Base-by-base conservation (phyloP, 2,329 filamentous ascomycete genomes). In the Hysterium pulicare region DNA sequence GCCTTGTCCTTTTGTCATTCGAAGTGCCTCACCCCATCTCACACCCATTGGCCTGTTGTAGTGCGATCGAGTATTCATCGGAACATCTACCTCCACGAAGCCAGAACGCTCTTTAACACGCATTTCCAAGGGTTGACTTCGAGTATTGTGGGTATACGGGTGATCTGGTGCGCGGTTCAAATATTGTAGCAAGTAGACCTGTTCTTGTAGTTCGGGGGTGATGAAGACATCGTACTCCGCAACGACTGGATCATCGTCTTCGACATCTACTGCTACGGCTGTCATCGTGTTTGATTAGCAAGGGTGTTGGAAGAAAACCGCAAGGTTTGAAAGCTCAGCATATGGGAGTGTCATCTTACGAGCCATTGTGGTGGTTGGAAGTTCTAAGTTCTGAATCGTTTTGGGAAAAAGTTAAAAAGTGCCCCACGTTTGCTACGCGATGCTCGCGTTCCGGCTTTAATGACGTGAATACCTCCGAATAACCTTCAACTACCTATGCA, bases 31-130 rank as follows among this genome's bases (percentile, higher is more conserved):
- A 15, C 90, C 93, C 80, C 89, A 97, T 51, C 81, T 78, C 39
- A 93, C 71, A 36, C 89, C 91, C 71, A 91, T 90, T 52, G 80
- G 78, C 51, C 84, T 79, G 70, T 97, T 90, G 73, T 95, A 97
- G 60, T 87, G 84, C 65, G 36, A 32, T 75, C 83, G 71, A 83
- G 66, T 59, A 44, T 66, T 82, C 55, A 96, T 75, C 4, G 89
- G 88, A n/a, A 96, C 78, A 64, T 98, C 93, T 40, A 97, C 76
- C 70, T 98, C 93, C 43, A 96, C 75, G 71, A 96, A 87, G 42
- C 90, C 90, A 0, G 87, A 81, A 43, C 78, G 72, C 11, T 84
- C 79, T 72, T 97, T 98, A 64, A 95, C 73, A 53, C 91, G 88
- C 57, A 97, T 74, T 55, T 86, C 82, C 13, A 80, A 73, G 9